These are phyloP conservation scores for Mimosa pudica DNA, from an alignment of 306 rosid genomes.

Conservation along the genomic window DNA sequence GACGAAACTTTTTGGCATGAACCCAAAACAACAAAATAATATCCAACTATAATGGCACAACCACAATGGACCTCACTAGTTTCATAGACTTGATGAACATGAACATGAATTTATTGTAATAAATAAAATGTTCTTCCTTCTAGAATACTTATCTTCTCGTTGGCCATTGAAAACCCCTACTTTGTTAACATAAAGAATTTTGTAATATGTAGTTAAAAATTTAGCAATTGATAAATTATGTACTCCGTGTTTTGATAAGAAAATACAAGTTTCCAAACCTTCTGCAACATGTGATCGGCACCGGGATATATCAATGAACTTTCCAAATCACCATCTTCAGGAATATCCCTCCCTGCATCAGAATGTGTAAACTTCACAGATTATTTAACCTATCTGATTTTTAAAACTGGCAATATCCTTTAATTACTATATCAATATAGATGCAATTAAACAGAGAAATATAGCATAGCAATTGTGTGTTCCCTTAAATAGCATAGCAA, in stretches of 20 bases:
- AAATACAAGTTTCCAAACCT: conserved; percentile 54
- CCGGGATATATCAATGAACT: conserved; percentile 64
- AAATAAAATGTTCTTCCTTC: neutral
- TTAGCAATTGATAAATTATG: neutral
- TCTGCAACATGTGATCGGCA: conserved; percentile 73
- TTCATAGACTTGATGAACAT: neutral
- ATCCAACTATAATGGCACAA: neutral
- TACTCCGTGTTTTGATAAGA: neutral
- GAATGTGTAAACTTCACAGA: neutral
- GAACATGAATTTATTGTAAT: neutral
- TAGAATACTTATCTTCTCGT: neutral
- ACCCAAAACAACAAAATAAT: neutral
- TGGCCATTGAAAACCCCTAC: neutral
- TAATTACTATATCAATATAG: conserved; percentile 1
- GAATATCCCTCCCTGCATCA: conserved; percentile 72
- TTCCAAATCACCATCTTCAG: conserved; percentile 65
- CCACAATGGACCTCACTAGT: neutral
- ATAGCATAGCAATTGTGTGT: neutral
- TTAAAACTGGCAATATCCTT: neutral
- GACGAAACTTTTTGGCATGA: neutral
- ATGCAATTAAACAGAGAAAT: conserved; percentile 9
- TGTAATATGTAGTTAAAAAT: neutral
- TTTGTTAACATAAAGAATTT: neutral
- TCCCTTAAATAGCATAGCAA: neutral
- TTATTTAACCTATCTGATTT: conserved; percentile 6